phyloP scores from a whole-genome alignment of 2,329 filamentous ascomycete species.

The Penicillium polonicum region DNA sequence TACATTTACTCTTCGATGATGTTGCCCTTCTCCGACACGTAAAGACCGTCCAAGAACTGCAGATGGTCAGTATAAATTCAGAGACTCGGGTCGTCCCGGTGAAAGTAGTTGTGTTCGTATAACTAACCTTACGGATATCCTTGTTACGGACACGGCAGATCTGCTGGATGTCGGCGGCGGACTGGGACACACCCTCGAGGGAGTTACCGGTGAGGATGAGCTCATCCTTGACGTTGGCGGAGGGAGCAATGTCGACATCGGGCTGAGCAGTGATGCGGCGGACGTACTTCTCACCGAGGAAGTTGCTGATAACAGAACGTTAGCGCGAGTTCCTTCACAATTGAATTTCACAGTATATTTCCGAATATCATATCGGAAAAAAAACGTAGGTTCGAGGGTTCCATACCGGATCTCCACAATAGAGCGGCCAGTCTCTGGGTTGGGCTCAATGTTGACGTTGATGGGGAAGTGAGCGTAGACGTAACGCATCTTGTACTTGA shows the following conservation, averaged over 20 bases:
- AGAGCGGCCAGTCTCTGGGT: conserved; percentile 78
- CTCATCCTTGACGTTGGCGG: conserved; percentile 96
- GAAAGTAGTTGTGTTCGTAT: neutral
- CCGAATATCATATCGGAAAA: neutral
- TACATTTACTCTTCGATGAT: conserved; percentile 63
- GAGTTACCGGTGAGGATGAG: conserved; percentile 90
- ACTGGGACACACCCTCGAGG: conserved; percentile 95
- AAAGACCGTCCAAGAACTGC: conserved; percentile 99
- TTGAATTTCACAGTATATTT: neutral
- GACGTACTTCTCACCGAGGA: conserved; percentile 99
- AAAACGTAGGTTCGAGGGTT: neutral
- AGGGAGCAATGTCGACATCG: conserved; percentile 87
- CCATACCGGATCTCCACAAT: conserved; percentile 97
- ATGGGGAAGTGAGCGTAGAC: conserved; percentile 99
- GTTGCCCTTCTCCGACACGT: conserved; percentile 99
- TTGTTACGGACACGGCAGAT: conserved; percentile 99
- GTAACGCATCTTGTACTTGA: conserved; percentile 99
- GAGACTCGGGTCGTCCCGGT: neutral
- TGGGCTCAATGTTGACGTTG: conserved; percentile 99
- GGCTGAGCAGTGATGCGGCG: conserved; percentile 84
- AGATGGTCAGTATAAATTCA: conserved; percentile 9
- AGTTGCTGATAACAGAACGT: conserved; percentile 65
- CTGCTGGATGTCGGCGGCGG: conserved; percentile 98
- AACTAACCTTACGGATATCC: conserved; percentile 96
- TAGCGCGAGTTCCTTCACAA: neutral